These are phyloP conservation scores for Pachyrhizus erosus DNA, from an alignment of 306 rosid genomes.

Conservation along the genomic window DNA sequence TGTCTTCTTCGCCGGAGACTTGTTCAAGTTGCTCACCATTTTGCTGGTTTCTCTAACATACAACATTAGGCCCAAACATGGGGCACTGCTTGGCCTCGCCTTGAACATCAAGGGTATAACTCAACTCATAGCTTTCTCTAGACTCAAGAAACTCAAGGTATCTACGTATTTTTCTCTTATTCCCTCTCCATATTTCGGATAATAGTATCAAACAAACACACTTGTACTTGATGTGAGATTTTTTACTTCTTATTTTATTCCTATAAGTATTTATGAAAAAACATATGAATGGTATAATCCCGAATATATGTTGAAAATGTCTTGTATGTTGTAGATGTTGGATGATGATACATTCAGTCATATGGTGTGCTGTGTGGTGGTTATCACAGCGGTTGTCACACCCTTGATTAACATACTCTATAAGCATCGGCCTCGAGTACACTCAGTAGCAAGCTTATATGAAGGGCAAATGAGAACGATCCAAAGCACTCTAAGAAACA, in stretches of 20 bases:
- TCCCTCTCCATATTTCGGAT: no score
- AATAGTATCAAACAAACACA: no score
- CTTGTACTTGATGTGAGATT: no score
- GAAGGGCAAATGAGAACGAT: constrained; percentile 13
- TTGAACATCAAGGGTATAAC: constrained; percentile 57
- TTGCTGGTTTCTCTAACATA: constrained; percentile 38
- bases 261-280: no score
- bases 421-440: constrained; percentile 27
- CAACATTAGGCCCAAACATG: constrained; percentile 46
- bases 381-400: constrained; percentile 16
- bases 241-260: no score
- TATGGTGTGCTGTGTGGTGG: constrained; percentile 35
- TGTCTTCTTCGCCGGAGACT: not conserved
- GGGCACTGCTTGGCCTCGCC: constrained; percentile 47
- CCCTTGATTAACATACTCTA: constrained; percentile 33
- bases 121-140: constrained; percentile 33
- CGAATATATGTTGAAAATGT: no score
- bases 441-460: not conserved
- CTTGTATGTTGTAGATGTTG: no score
- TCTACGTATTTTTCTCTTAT: not conserved
- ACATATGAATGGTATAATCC: no score
- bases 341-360: constrained; percentile 40
- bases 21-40: constrained; percentile 40
- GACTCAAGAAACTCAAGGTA: constrained; percentile 37
- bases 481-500: constrained; percentile 31